Conservation (phyloP, 495 filamentous ascomycete genomes). For the Pseudevernia furfuracea region DNA sequence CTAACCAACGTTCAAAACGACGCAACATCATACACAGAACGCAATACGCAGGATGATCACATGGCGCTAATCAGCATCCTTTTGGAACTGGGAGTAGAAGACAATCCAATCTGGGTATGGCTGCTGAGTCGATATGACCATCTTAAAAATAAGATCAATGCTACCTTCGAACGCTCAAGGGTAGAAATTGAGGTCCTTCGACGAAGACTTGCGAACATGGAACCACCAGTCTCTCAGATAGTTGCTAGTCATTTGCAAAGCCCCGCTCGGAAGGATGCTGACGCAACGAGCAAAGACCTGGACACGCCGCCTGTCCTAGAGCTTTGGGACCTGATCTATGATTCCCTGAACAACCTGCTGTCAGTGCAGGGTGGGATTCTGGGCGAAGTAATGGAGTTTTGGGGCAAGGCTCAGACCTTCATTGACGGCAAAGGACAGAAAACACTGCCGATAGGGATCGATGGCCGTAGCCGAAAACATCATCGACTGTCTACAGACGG, state of each 20-base stretch:
- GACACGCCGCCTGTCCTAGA: slow-evolving; percentile 74
- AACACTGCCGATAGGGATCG: slow-evolving; percentile 71
- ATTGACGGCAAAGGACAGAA: slow-evolving; percentile 79
- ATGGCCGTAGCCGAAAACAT: slow-evolving; percentile 74
- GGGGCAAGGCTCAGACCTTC: slow-evolving; percentile 86
- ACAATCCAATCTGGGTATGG: slow-evolving; percentile 96
- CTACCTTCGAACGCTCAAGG: slow-evolving; percentile 70
- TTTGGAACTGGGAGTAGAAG: slow-evolving; percentile 83
- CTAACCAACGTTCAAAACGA: slow-evolving; percentile 53
- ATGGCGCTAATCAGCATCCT: slow-evolving; percentile 84
- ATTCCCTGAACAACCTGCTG: slow-evolving; percentile 60
- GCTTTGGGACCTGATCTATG: slow-evolving; percentile 78
- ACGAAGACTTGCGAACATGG: slow-evolving; percentile 63
- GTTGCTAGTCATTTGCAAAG: slow-evolving; percentile 67
- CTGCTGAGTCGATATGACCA: slow-evolving; percentile 80
- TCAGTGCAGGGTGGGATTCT: slow-evolving; percentile 68
- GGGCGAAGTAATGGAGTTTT: slow-evolving; percentile 85
- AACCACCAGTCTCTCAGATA: slow-evolving; percentile 58
- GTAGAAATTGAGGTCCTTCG: slow-evolving; percentile 88
- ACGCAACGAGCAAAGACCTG: slow-evolving; percentile 47
- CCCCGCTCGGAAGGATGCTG: slow-evolving; percentile 53
- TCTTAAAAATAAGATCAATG: slow-evolving; percentile 71
- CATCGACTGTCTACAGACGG: slow-evolving; percentile 71
- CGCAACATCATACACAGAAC: slow-evolving; percentile 39
- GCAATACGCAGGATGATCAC: slow-evolving; percentile 63